These are phyloP conservation scores for Nicotiana undulata DNA, from an alignment of 257 asterid genomes.

Conservation along the genomic window DNA sequence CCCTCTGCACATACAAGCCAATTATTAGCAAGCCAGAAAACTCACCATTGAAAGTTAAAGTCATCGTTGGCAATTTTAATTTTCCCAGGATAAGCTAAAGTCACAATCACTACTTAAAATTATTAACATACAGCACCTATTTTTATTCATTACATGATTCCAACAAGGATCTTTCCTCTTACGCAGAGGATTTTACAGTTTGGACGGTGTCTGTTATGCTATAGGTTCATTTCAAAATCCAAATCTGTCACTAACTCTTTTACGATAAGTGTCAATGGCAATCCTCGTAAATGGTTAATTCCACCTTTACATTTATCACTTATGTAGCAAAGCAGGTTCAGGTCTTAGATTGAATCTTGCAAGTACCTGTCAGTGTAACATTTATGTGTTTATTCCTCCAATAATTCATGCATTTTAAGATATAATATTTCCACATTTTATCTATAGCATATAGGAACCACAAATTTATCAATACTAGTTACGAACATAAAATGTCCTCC, in stretches of 20 bases:
- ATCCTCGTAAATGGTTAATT: background rate
- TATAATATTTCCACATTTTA: background rate
- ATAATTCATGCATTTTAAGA: background rate
- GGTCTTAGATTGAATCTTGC: background rate
- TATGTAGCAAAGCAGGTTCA: background rate
- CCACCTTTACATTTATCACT: background rate
- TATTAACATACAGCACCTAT: background rate
- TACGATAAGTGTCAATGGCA: no score
- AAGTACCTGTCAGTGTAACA: background rate
- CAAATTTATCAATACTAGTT: background rate
- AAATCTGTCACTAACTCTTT: background rate
- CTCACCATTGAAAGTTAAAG: background rate
- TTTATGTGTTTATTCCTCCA: background rate
- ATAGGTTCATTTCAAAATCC: background rate
- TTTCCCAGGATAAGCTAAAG: background rate
- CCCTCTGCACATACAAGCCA: slow-evolving; percentile 46
- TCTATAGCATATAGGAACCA: background rate
- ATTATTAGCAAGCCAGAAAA: background rate
- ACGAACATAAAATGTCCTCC: background rate
- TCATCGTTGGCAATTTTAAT: background rate
- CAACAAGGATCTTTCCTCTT: background rate
- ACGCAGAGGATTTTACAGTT: background rate
- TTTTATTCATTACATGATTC: background rate
- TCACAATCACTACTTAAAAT: background rate
- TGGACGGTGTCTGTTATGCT: background rate